A percentile compares a stretch with the other conserved stretches of the same genome.
Evolutionary conservation across 2,329 filamentous ascomycete genomes (phyloP).

Genomic region (Chlorencoelia australis): DNA sequence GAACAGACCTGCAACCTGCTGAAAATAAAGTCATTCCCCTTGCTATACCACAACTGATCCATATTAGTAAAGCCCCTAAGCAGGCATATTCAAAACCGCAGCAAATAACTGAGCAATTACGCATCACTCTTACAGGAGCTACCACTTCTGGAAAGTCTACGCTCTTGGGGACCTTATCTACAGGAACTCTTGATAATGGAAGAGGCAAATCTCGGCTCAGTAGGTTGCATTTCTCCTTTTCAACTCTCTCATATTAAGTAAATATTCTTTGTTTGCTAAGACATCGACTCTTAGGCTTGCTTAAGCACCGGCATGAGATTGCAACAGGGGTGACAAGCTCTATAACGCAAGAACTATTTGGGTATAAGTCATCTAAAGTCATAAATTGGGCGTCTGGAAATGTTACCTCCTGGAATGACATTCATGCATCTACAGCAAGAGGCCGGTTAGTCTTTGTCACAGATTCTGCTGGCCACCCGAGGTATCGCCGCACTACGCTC

Average conservation of each 20-base stretch:
- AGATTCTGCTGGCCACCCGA: constrained; percentile 83
- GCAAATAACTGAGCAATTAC: constrained; percentile 52
- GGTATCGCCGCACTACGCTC: constrained; percentile 81
- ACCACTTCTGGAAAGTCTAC: constrained; percentile 91
- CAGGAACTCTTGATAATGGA: constrained; percentile 82
- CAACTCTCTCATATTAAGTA: no score
- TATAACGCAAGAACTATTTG: constrained; percentile 85
- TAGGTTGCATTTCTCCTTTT: no score
- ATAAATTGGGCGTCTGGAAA: constrained; percentile 82
- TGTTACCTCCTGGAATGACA: constrained; percentile 88
- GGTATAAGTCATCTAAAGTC: constrained; percentile 55
- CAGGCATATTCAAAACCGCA: neutral
- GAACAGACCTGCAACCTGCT: neutral
- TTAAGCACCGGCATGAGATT: constrained; percentile 91
- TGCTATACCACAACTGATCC: constrained; percentile 2
- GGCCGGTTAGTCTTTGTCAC: constrained; percentile 79
- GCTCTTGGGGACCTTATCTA: constrained; percentile 77
- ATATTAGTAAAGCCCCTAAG: neutral
- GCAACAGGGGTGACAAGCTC: constrained; percentile 88
- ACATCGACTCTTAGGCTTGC: no score
- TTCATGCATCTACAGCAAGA: constrained; percentile 66
- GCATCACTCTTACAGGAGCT: constrained; percentile 78
- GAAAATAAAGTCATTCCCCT: neutral
- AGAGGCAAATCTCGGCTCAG: constrained; percentile 82
- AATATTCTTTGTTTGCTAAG: no score